Evolutionary conservation across 2,329 filamentous ascomycete genomes (phyloP), one percentile per base, ranked within the genome.

Genomic region (Sclerotinia nivalis): DNA sequence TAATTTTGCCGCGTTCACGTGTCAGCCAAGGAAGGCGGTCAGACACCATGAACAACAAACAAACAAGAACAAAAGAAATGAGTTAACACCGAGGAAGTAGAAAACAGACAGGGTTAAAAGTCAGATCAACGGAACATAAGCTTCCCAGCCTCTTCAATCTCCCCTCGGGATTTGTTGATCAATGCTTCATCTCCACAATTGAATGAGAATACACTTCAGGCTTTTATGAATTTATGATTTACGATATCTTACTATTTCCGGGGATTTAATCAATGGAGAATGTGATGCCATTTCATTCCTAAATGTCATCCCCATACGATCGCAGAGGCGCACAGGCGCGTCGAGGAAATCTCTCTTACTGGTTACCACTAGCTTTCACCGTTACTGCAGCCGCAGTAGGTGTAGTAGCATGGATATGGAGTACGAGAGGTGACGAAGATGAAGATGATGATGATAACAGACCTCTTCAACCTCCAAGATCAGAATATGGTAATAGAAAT

Each of bases 371-470:
- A 69, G 90, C 89, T 74, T 82, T 97, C 73, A 97, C 94, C 64
- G 89, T 97, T 70, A 94, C 93, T 60, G 88, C 96, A 75, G 95
- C 95, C 71, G 93, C 94, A 31, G 89, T 92, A 69, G 93, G 94
- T 47, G 82, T 97, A 61, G 94, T 90, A 66, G 93, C 93, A 70
- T 98, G 95, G 95, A 88, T 94, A 71, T 97, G 93, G 93, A 96
- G 91, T 80, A 93, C 97, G 82, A 90, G 93, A 77, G 88, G 86
- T 77, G 90, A 92, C 74, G 87, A 90, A 70, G 90, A 93, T 67
- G 90, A 93, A 40, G 85, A 87, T 70, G 85, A 89, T 72, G 66
- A 68, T 40, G 62, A 82, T 83, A 69, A 83, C 84, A 71, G 80
- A 84, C 72, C 83, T 20, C 47, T 50, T 80, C 70, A 79, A 79